Evolutionary conservation across 192 early-diverging fungal genomes (phyloP).

Genomic region (Spinellus fusiger): DNA sequence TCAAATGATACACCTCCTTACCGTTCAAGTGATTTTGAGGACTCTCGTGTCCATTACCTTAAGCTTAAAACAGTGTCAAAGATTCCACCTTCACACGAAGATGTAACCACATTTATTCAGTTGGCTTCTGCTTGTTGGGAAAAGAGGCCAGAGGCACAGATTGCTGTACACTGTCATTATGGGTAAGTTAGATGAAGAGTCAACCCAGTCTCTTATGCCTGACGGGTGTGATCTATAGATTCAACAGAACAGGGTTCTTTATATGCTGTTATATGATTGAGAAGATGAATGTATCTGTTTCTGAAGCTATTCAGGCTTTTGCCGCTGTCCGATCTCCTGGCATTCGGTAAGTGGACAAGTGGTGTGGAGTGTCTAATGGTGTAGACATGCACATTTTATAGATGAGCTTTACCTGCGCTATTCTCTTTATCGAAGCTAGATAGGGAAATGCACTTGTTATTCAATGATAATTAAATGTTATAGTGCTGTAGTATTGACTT

Average conservation of each 20-base stretch:
- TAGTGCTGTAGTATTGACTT: too few species aligned
- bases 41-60: slow-evolving; percentile 42
- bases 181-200: slow-evolving; percentile 25
- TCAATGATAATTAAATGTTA: not conserved
- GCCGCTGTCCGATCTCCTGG: slow-evolving; percentile 42
- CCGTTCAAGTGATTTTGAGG: slow-evolving; percentile 46
- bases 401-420: slow-evolving; percentile 52
- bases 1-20: slow-evolving; percentile 48
- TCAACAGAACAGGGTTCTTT: slow-evolving; percentile 52
- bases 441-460: not conserved
- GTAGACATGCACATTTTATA: slow-evolving; percentile 49
- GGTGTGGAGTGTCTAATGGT: not conserved
- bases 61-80: slow-evolving; percentile 47
- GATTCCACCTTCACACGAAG: slow-evolving; percentile 42
- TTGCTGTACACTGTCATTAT: slow-evolving; percentile 56
- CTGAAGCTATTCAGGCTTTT: slow-evolving; percentile 43
- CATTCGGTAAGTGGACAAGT: slow-evolving; percentile 30
- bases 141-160: slow-evolving; percentile 42
- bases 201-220: not conserved
- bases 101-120: slow-evolving; percentile 36
- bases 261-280: slow-evolving; percentile 53
- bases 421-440: slow-evolving; percentile 26
- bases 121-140: slow-evolving; percentile 36
- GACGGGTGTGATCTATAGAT: slow-evolving; percentile 23
- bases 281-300: slow-evolving; percentile 36